Evolutionary conservation across 2,329 filamentous ascomycete genomes (phyloP), one percentile per base, ranked within the genome.

Genomic region (Colletotrichum nymphaeae): DNA sequence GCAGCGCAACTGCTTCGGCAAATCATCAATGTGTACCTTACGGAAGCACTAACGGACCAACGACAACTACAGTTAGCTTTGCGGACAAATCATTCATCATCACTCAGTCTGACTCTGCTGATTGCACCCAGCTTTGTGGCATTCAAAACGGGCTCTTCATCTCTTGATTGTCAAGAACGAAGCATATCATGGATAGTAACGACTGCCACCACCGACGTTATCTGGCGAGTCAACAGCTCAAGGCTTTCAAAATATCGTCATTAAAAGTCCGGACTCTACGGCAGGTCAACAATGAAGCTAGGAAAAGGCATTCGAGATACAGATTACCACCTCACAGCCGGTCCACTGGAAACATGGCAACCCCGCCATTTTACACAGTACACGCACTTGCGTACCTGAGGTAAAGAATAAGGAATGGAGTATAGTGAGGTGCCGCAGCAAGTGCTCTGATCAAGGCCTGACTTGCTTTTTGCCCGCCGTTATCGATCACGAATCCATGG

Each of bases 401-500:
- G 19, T 8, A 19, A 32, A 11, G 30, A 32, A 5, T 35, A 5
- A 12, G 32, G 32, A 12, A 35, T 5, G 1, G 32, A 42, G 16
- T 32, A 0, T 42, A 42, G 37, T 42, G 37, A 42, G 2, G 5
- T 42, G 16, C 16, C 37, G 42, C 42, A 22, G 8, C 19, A 16
- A 16, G 42, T 49, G 42, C 42, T 49, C 19, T n/a, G 19, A 49
- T n/a, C n/a, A n/a, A n/a, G n/a, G n/a, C n/a, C n/a, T n/a, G n/a
- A n/a, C n/a, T n/a, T 63, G 57, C 37, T 52, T 35, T 35, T 32
- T 30, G 62, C 28, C 57, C 59, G 67, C 66, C 70, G 70, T 64
- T 65, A 70, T 73, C 55, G 24, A 56, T 56, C 55, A 58, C 22
- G 46, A 66, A 67, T 71, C 63, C 58, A 32, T 70, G 67, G 59